Percentiles rank a stretch among this genome's conserved stretches.
These are phyloP conservation scores for Ephemerocybe angulata DNA, from an alignment of 768 basidiomycete species.

Conservation along the genomic window DNA sequence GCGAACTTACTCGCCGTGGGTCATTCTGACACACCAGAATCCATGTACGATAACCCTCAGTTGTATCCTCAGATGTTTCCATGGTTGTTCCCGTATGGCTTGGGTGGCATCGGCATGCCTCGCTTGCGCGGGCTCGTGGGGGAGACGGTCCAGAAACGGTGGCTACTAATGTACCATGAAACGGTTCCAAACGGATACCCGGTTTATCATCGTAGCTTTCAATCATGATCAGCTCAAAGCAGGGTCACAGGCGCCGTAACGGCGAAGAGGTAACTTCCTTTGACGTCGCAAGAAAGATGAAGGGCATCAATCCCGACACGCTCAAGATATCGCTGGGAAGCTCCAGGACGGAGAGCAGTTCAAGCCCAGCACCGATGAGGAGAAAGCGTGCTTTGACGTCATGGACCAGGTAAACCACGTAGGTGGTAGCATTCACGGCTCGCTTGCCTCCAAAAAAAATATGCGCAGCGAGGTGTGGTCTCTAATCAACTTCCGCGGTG, in stretches of 20 bases:
- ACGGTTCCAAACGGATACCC: slow-evolving; percentile 33
- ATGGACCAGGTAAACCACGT: background rate
- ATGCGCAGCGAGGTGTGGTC: background rate
- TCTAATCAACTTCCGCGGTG: slow-evolving; percentile 10
- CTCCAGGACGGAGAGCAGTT: slow-evolving; percentile 10
- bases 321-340: slow-evolving; percentile 14
- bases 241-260: slow-evolving; percentile 18
- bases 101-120: slow-evolving; percentile 25
- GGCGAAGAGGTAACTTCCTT: slow-evolving; percentile 24
- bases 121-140: slow-evolving; percentile 11
- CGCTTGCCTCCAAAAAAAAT: background rate
- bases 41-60: slow-evolving; percentile 29
- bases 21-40: slow-evolving; percentile 20
- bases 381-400: background rate
- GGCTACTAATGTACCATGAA: slow-evolving; percentile 37
- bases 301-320: slow-evolving; percentile 18
- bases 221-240: slow-evolving; percentile 36
- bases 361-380: background rate
- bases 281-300: slow-evolving; percentile 17
- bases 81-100: slow-evolving; percentile 39
- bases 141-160: slow-evolving; percentile 21
- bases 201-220: slow-evolving; percentile 36
- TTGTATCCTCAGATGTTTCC: slow-evolving; percentile 33
- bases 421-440: background rate
- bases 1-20: slow-evolving; percentile 31